These are phyloP conservation scores for Talaromyces wortmannii DNA, from an alignment of 495 filamentous ascomycete genomes.

Conservation along the genomic window DNA sequence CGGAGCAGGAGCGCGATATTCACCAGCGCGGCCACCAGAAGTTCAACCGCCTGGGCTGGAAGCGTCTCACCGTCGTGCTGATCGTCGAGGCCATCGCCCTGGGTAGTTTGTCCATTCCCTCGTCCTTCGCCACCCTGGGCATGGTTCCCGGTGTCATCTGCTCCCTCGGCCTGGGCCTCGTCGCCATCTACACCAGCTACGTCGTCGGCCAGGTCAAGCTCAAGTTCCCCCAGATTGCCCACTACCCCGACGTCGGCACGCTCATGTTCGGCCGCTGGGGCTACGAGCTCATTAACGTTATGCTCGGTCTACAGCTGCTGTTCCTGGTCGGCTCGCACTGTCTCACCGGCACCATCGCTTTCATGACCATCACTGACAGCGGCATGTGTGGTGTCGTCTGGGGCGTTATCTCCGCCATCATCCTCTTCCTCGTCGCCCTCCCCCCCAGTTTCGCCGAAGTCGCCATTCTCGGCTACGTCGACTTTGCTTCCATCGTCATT, in stretches of 20 bases:
- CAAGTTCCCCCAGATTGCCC: constrained; percentile 53
- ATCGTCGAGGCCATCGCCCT: constrained; percentile 61
- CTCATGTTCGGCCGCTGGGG: constrained; percentile 55
- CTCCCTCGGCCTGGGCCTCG: constrained; percentile 47
- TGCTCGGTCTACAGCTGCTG: constrained; percentile 53
- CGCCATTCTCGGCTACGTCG: constrained; percentile 54
- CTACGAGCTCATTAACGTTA: constrained; percentile 52
- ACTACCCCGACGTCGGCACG: constrained; percentile 58
- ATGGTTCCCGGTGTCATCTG: constrained; percentile 50
- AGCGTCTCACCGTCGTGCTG: constrained; percentile 32
- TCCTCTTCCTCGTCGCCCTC: constrained; percentile 53
- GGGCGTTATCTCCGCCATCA: constrained; percentile 50
- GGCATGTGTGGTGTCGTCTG: constrained; percentile 57
- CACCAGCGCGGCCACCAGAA: constrained; percentile 19
- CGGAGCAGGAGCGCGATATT: constrained; percentile 16
- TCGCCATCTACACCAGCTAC: constrained; percentile 65
- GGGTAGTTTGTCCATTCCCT: constrained; percentile 51
- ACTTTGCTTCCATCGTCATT: constrained; percentile 54
- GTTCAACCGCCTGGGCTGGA: constrained; percentile 29
- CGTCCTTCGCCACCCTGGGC: constrained; percentile 52
- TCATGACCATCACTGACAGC: constrained; percentile 55
- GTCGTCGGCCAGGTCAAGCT: constrained; percentile 65
- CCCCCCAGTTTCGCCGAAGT: constrained; percentile 46
- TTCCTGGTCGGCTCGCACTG: constrained; percentile 68
- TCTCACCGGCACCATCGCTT: constrained; percentile 62